Evolutionary conservation across 192 early-diverging fungal species (phyloP).

Genomic region (Phlyctochytrium planicorne): DNA sequence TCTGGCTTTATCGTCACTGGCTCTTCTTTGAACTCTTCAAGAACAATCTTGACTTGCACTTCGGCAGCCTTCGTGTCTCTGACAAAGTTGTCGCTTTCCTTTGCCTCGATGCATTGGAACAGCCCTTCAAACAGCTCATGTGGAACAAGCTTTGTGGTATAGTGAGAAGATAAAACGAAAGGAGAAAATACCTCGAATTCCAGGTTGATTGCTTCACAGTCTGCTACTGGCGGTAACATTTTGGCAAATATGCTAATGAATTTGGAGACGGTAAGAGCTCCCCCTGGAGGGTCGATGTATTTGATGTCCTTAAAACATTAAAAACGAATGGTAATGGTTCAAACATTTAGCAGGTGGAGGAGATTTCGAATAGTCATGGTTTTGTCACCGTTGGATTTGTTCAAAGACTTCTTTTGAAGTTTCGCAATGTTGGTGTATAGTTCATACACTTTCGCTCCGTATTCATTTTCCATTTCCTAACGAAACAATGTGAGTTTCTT

Average conservation of each 20-base stretch:
- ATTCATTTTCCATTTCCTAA: constrained; percentile 30
- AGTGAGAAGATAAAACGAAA: neutral
- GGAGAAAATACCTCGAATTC: constrained; percentile 44
- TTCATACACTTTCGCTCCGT: constrained; percentile 22
- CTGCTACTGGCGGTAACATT: constrained; percentile 22
- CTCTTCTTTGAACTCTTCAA: constrained; percentile 4
- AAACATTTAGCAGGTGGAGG: constrained; percentile 35
- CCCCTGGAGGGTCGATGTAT: constrained; percentile 26
- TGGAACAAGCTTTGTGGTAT: constrained; percentile 31
- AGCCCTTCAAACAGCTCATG: constrained; percentile 35
- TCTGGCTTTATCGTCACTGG: constrained; percentile 5
- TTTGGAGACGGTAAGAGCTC: constrained; percentile 29
- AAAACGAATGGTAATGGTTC: neutral
- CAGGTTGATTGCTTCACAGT: constrained; percentile 40
- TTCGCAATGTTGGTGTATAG: constrained; percentile 29
- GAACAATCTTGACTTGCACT: no score
- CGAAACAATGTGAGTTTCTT: no score
- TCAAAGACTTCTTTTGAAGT: constrained; percentile 15
- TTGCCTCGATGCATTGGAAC: constrained; percentile 27
- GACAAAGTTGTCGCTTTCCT: constrained; percentile 13
- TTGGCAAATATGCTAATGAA: constrained; percentile 35
- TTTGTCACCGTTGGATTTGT: constrained; percentile 18
- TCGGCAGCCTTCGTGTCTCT: constrained; percentile 1
- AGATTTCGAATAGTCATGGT: constrained; percentile 46
- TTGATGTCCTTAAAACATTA: constrained; percentile 37